Evolutionary conservation across 2,329 filamentous ascomycete species (phyloP).

Genomic region (Phyllosticta paracitricarpa): DNA sequence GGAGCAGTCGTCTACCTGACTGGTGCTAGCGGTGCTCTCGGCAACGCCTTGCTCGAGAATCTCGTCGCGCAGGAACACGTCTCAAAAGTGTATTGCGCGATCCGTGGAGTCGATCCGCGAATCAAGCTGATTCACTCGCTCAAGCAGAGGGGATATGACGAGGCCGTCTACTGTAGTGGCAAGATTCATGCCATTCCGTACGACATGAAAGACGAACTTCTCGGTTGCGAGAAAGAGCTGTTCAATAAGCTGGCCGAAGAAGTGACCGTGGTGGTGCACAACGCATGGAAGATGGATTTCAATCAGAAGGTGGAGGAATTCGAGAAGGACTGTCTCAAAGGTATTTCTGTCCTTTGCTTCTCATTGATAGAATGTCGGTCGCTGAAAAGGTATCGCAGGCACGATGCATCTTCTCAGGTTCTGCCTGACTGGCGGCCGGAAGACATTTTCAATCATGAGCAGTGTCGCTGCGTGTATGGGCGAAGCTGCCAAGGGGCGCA

Average conservation of each 20-base stretch:
- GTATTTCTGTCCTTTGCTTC: not conserved
- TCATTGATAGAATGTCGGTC: not conserved
- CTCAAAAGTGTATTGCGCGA: slow-evolving; percentile 7
- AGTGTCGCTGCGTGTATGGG: slow-evolving; percentile 12
- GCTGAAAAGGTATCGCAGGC: slow-evolving; percentile 8
- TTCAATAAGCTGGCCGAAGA: slow-evolving; percentile 14
- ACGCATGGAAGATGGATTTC: slow-evolving; percentile 25
- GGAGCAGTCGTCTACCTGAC: slow-evolving; percentile 10
- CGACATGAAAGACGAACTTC: slow-evolving; percentile 7
- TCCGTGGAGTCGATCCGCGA: slow-evolving; percentile 12
- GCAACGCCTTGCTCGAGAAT: slow-evolving; percentile 9
- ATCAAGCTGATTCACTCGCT: slow-evolving; percentile 17
- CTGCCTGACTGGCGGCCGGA: slow-evolving; percentile 15
- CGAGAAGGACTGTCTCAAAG: slow-evolving; percentile 19
- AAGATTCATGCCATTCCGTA: not conserved
- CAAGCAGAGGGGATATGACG: slow-evolving; percentile 4
- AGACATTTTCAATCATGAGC: slow-evolving; percentile 12
- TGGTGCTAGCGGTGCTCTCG: slow-evolving; percentile 9
- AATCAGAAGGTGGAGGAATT: slow-evolving; percentile 20
- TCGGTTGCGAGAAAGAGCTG: not conserved
- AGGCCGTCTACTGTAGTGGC: slow-evolving; percentile 14
- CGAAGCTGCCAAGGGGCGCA: not conserved
- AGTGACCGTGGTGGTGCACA: slow-evolving; percentile 19
- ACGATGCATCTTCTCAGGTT: slow-evolving; percentile 22
- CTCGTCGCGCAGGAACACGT: slow-evolving; percentile 2